These are phyloP conservation scores for Aplosporella prunicola DNA, from an alignment of 2,329 filamentous ascomycete species.

Conservation along the genomic window DNA sequence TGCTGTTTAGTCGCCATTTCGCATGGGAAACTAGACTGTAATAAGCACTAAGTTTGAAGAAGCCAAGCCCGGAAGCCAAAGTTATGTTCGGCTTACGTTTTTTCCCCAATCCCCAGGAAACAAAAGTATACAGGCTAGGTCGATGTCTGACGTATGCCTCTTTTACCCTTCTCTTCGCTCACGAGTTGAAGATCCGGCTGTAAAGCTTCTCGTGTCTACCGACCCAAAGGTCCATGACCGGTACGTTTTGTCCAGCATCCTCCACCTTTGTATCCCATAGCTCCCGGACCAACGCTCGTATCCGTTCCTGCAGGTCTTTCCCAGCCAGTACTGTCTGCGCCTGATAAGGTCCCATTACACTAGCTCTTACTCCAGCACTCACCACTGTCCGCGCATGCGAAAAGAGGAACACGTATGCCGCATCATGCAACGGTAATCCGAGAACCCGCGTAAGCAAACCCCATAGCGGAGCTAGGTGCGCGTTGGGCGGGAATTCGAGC, in stretches of 20 bases:
- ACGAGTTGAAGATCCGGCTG: conserved; percentile 81
- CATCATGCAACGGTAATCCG: conserved; percentile 50
- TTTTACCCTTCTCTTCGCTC: no score
- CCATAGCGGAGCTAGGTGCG: conserved; percentile 62
- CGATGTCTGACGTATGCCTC: neutral
- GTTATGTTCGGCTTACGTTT: no score
- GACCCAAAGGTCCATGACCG: conserved; percentile 73
- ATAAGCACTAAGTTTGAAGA: no score
- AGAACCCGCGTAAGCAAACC: conserved; percentile 57
- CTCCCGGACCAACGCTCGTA: conserved; percentile 49
- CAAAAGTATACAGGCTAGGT: no score
- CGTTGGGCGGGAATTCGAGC: conserved; percentile 24
- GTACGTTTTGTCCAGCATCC: conserved; percentile 64
- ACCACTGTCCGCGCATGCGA: conserved; percentile 67
- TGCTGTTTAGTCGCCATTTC: no score
- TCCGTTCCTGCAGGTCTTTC: conserved; percentile 45
- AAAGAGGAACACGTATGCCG: conserved; percentile 67
- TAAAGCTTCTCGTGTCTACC: conserved; percentile 76
- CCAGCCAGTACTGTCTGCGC: conserved; percentile 64
- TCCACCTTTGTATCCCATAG: conserved; percentile 53
- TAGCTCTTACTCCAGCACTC: conserved; percentile 66
- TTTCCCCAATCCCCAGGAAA: no score
- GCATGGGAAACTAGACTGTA: no score
- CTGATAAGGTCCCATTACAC: conserved; percentile 72
- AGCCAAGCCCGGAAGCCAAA: no score